phyloP scores from a whole-genome alignment of 2,329 filamentous ascomycete species.

The Phoma sp. region DNA sequence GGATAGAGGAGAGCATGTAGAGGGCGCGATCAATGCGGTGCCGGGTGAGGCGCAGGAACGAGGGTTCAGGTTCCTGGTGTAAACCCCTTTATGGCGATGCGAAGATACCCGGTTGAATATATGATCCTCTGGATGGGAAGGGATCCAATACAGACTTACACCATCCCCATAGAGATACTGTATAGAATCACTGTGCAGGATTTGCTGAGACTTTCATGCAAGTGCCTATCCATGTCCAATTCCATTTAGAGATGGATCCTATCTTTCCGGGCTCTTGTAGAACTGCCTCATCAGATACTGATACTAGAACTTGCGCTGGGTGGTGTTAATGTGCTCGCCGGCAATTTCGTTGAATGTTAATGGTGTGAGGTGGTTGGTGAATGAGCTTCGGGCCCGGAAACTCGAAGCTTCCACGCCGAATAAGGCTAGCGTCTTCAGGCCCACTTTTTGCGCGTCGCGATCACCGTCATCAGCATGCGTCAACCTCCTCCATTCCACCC shows the following conservation, averaged over 20 bases:
- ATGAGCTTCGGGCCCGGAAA: slow-evolving; percentile 1
- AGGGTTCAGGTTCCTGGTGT: slow-evolving; percentile 73
- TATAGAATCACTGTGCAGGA: too few relatives aligned
- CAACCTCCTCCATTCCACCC: slow-evolving; percentile 22
- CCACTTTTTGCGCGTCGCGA: slow-evolving; percentile 22
- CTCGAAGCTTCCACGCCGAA: slow-evolving; percentile 31
- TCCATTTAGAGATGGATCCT: too few relatives aligned
- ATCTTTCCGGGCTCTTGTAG: too few relatives aligned
- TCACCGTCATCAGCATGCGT: slow-evolving; percentile 19
- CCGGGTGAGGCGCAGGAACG: slow-evolving; percentile 65
- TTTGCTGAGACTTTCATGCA: too few relatives aligned
- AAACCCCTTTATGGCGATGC: too few relatives aligned
- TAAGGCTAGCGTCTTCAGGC: slow-evolving; percentile 12
- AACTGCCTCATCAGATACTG: not conserved
- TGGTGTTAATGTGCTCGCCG: not conserved
- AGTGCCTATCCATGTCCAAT: too few relatives aligned
- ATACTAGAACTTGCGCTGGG: not conserved
- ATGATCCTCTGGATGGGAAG: too few relatives aligned
- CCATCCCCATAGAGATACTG: too few relatives aligned
- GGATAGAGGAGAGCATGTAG: slow-evolving; percentile 66
- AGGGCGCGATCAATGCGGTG: slow-evolving; percentile 61
- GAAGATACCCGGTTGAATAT: too few relatives aligned
- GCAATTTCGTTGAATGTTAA: not conserved
- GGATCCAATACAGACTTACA: too few relatives aligned
- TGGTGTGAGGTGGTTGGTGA: slow-evolving; percentile 1